Conservation (phyloP, 2,329 filamentous ascomycete genomes). For the Aspergillus calidoustus region DNA sequence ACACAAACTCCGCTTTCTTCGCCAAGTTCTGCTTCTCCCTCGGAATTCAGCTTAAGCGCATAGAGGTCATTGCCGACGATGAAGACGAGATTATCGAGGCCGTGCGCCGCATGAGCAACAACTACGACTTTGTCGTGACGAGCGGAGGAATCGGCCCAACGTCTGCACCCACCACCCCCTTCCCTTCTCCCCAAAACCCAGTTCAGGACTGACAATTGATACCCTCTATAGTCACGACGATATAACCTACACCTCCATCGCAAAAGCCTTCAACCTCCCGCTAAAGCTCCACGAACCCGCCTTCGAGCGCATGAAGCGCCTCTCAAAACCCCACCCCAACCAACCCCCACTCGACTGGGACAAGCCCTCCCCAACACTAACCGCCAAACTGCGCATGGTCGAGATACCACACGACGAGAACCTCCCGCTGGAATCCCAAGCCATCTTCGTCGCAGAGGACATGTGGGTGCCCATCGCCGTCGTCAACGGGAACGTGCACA, state of each 20-base stretch:
- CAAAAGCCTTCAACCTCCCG: slow-evolving; percentile 80
- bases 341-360: slow-evolving; percentile 85
- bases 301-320: slow-evolving; percentile 78
- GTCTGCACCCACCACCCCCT: slow-evolving; percentile 55
- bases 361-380: slow-evolving; percentile 74
- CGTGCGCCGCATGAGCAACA: slow-evolving; percentile 80
- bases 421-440: slow-evolving; percentile 70
- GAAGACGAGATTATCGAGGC: slow-evolving; percentile 89
- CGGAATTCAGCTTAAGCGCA: slow-evolving; percentile 73
- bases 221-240: slow-evolving; percentile 76
- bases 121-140: slow-evolving; percentile 94
- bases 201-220: not conserved
- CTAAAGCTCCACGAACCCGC: slow-evolving; percentile 78
- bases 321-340: slow-evolving; percentile 73
- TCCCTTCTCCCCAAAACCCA: not conserved
- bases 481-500: slow-evolving; percentile 91
- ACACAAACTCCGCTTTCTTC: slow-evolving; percentile 69
- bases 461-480: slow-evolving; percentile 90
- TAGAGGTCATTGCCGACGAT: slow-evolving; percentile 94
- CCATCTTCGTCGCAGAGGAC: slow-evolving; percentile 76
- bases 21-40: slow-evolving; percentile 69
- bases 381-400: slow-evolving; percentile 88
- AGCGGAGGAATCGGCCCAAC: slow-evolving; percentile 95
- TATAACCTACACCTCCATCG: slow-evolving; percentile 94
- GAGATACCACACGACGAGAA: slow-evolving; percentile 76